These are phyloP conservation scores for Scutellaria barbata DNA, from an alignment of 257 asterid species.

Conservation along the genomic window DNA sequence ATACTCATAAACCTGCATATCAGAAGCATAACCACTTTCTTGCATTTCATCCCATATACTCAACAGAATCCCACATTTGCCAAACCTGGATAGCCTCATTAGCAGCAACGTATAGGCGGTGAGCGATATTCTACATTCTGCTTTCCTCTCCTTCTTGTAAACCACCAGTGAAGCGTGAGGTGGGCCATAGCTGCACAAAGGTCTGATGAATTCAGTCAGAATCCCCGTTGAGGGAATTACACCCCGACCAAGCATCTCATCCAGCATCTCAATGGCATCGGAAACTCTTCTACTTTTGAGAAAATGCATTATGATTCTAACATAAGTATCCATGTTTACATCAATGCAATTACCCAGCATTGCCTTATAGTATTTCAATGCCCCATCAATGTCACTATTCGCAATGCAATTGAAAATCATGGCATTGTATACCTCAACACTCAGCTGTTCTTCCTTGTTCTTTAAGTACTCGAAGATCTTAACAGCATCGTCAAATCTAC, in stretches of 20 bases:
- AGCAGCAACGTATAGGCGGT: slow-evolving; percentile 74
- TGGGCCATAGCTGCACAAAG: slow-evolving; percentile 87
- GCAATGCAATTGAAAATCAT: slow-evolving; percentile 66
- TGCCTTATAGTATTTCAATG: slow-evolving; percentile 52
- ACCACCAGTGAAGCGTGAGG: slow-evolving; percentile 91
- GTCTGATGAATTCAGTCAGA: slow-evolving; percentile 64
- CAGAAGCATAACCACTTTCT: slow-evolving; percentile 72
- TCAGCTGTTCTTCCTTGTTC: slow-evolving; percentile 46
- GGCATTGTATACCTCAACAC: slow-evolving; percentile 71
- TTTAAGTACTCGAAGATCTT: slow-evolving; percentile 61
- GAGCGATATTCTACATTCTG: slow-evolving; percentile 68
- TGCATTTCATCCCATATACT: slow-evolving; percentile 84
- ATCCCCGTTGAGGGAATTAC: slow-evolving; percentile 67
- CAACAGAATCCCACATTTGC: slow-evolving; percentile 81
- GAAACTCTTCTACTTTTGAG: slow-evolving; percentile 72
- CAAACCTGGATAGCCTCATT: slow-evolving; percentile 80
- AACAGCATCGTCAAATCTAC: slow-evolving; percentile 62
- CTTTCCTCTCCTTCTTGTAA: slow-evolving; percentile 76
- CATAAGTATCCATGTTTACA: slow-evolving; percentile 69
- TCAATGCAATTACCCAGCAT: slow-evolving; percentile 54
- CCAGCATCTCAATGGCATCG: slow-evolving; percentile 82
- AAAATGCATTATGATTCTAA: slow-evolving; percentile 56
- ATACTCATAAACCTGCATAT: slow-evolving; percentile 76
- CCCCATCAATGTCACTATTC: slow-evolving; percentile 61
- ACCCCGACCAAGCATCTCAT: slow-evolving; percentile 76